Evolutionary conservation across 2,329 filamentous ascomycete species (phyloP).

Genomic region (Calonectria fujianensis): DNA sequence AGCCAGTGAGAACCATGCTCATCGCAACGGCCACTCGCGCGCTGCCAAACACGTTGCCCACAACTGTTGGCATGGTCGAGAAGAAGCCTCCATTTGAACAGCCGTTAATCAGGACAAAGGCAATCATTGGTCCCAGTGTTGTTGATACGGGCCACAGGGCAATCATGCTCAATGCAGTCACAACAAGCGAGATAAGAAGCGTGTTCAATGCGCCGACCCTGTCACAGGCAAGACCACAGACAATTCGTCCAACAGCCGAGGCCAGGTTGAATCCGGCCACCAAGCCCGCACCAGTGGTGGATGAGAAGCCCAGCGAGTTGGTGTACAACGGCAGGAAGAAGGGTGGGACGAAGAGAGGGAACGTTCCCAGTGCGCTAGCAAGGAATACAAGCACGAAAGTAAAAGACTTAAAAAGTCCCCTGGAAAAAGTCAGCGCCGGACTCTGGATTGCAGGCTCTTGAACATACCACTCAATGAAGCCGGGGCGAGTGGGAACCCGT

Average conservation of each 20-base stretch:
- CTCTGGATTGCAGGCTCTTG: not conserved
- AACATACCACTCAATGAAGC: slow-evolving; percentile 68
- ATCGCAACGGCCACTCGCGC: slow-evolving; percentile 72
- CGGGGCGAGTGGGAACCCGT: slow-evolving; percentile 50
- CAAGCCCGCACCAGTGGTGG: slow-evolving; percentile 71
- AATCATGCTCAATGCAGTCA: slow-evolving; percentile 75
- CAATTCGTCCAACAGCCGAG: slow-evolving; percentile 73
- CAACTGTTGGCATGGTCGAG: slow-evolving; percentile 76
- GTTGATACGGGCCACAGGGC: slow-evolving; percentile 76
- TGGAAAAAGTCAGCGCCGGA: slow-evolving; percentile 47
- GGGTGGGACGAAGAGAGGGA: slow-evolving; percentile 75
- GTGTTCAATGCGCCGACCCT: slow-evolving; percentile 72
- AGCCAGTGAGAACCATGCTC: slow-evolving; percentile 77
- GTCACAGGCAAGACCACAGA: slow-evolving; percentile 72
- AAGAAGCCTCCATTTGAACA: slow-evolving; percentile 77
- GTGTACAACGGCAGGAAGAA: slow-evolving; percentile 76
- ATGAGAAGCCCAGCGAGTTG: slow-evolving; percentile 70
- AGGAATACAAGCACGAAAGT: slow-evolving; percentile 72
- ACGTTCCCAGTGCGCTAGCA: slow-evolving; percentile 74
- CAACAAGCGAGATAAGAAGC: slow-evolving; percentile 67
- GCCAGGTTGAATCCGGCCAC: slow-evolving; percentile 77
- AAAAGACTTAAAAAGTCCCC: slow-evolving; percentile 70
- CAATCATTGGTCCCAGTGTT: slow-evolving; percentile 70
- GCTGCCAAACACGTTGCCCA: slow-evolving; percentile 74
- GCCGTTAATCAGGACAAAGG: slow-evolving; percentile 76